Evolutionary conservation across 768 basidiomycete genomes (phyloP).

Genomic region (Trametes cingulata): DNA sequence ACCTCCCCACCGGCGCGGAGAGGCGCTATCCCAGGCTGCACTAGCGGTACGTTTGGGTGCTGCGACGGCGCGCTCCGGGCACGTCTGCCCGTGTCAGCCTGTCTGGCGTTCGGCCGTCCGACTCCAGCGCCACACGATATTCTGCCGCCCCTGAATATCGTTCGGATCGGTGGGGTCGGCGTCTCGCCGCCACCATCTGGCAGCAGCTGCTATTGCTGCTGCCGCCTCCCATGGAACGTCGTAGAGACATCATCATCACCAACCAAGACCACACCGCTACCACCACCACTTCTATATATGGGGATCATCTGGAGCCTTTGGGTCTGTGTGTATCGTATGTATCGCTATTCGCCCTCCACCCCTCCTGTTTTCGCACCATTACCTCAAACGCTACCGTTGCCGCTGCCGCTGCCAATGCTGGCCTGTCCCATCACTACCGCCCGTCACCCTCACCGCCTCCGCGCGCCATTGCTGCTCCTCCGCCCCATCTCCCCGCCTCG

Average conservation of each 20-base stretch:
- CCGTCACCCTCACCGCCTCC: not conserved
- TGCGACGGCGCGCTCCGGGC: not conserved
- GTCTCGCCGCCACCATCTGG: not conserved
- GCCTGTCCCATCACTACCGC: not conserved
- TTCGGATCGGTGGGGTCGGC: not conserved
- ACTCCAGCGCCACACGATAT: not conserved
- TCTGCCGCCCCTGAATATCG: not conserved
- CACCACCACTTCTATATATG: not conserved
- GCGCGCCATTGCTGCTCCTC: not conserved
- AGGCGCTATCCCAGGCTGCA: conserved; percentile 23
- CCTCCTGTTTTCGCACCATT: not conserved
- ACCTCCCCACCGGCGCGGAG: conserved; percentile 14
- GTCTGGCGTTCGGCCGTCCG: too few relatives aligned
- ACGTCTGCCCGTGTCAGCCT: not conserved
- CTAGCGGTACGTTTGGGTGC: conserved; percentile 2
- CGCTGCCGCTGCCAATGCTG: too few relatives aligned
- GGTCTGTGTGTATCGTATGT: conserved; percentile 17
- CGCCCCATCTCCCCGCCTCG: not conserved
- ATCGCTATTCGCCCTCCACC: conserved; percentile 12
- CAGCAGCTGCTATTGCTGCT: too few relatives aligned
- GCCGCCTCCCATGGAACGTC: not conserved
- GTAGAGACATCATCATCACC: not conserved
- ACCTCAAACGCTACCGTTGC: too few relatives aligned
- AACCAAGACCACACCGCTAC: too few relatives aligned
- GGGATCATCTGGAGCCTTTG: conserved; percentile 12